Conservation (phyloP, 2,329 filamentous ascomycete genomes). For the Monosporascus sp. region DNA sequence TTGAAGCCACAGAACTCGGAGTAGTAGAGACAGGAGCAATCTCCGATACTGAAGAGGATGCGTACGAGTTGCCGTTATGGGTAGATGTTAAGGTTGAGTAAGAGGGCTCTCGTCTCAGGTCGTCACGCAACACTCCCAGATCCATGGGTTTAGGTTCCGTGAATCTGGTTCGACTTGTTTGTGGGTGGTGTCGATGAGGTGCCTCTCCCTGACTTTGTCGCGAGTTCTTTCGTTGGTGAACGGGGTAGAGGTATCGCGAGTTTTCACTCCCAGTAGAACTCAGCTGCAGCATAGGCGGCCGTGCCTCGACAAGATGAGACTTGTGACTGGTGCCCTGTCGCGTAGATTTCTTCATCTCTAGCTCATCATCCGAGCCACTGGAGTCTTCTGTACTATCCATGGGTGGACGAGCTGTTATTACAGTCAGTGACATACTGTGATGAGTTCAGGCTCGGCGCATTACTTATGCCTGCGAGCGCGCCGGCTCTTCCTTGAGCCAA, state of each 20-base stretch:
- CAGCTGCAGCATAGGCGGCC: constrained; percentile 11
- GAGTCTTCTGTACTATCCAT: constrained; percentile 11
- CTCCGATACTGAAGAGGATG: constrained; percentile 22
- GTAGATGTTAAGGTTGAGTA: constrained; percentile 9
- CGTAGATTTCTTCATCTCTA: constrained; percentile 12
- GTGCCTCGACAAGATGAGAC: constrained; percentile 9
- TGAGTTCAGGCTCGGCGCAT: background rate
- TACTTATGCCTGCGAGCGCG: constrained; percentile 18
- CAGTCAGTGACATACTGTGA: constrained; percentile 5
- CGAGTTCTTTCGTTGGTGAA: constrained; percentile 13
- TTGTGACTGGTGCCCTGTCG: constrained; percentile 5
- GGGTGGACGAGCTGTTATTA: constrained; percentile 6
- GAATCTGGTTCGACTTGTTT: constrained; percentile 19
- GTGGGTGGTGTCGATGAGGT: constrained; percentile 20
- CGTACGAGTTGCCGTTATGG: constrained; percentile 10
- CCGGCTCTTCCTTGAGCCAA: constrained; percentile 12
- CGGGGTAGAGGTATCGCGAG: constrained; percentile 16
- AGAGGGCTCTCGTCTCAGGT: constrained; percentile 9
- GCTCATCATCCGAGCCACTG: constrained; percentile 17
- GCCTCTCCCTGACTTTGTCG: constrained; percentile 8
- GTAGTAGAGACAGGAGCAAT: constrained; percentile 20
- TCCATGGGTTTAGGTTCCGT: constrained; percentile 19
- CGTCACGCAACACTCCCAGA: constrained; percentile 10
- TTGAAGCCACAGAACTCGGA: constrained; percentile 13
- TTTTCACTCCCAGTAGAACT: constrained; percentile 14